A percentile compares a stretch with the other conserved stretches of the same genome.
These are phyloP conservation scores for Pelargonium myrrhifolium DNA, from an alignment of 441 rosid genomes.

Conservation along the genomic window DNA sequence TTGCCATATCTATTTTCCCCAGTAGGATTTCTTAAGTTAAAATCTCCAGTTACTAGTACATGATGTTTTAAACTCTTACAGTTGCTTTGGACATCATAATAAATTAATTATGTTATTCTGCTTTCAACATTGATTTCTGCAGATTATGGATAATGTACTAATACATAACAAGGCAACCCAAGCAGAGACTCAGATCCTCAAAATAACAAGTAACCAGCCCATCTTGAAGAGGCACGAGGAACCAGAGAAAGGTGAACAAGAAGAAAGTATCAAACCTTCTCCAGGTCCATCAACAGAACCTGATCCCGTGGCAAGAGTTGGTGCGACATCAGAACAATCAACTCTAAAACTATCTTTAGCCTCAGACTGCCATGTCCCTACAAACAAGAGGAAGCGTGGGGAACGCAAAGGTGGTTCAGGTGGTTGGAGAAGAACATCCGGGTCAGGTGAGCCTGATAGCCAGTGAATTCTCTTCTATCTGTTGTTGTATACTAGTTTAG, in stretches of 20 bases:
- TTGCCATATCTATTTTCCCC: not conserved
- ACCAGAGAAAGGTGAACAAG: conserved; percentile 47
- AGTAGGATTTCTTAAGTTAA: not conserved
- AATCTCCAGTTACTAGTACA: not conserved
- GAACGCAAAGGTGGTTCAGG: conserved; percentile 68
- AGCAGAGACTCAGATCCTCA: conserved; percentile 31
- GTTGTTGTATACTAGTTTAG: conserved; percentile 5
- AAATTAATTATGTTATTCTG: not conserved
- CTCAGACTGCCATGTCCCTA: conserved; percentile 58
- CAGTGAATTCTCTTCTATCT: conserved; percentile 31
- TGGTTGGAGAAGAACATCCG: conserved; percentile 65
- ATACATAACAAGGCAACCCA: conserved; percentile 49
- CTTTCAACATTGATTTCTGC: conserved; percentile 19
- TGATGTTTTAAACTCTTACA: not conserved
- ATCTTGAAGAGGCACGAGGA: conserved; percentile 25
- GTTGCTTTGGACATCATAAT: not conserved
- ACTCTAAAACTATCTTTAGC: conserved; percentile 64
- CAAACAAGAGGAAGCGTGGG: conserved; percentile 80
- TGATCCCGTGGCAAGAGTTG: conserved; percentile 19
- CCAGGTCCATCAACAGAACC: conserved; percentile 30
- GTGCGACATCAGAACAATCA: conserved; percentile 31
- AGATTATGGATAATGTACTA: conserved; percentile 70
- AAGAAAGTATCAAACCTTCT: conserved; percentile 40
- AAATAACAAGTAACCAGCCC: conserved; percentile 31
- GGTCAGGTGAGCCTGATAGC: conserved; percentile 66